These are phyloP conservation scores for Entophlyctis helioformis DNA, from an alignment of 192 early-diverging fungal species.

Conservation along the genomic window DNA sequence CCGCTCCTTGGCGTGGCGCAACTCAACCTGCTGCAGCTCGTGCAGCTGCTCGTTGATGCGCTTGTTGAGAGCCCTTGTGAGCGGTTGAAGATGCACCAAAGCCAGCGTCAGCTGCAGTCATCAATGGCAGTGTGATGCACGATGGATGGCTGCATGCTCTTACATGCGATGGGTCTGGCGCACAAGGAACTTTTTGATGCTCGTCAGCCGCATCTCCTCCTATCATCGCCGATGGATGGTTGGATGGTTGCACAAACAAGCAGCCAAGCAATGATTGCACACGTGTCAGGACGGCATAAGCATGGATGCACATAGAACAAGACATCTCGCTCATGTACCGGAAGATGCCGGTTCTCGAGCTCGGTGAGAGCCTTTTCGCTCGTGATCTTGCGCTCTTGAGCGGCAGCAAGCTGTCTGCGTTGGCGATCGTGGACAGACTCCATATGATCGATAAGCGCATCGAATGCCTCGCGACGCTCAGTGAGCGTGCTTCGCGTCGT, in stretches of 20 bases:
- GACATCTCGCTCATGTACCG: no score
- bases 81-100: background rate
- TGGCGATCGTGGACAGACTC: conserved; percentile 11
- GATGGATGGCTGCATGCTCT: background rate
- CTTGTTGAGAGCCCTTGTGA: conserved; percentile 10
- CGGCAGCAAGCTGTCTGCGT: background rate
- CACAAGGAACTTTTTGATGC: conserved; percentile 18
- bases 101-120: background rate
- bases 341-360: conserved; percentile 4
- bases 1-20: conserved; percentile 16
- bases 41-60: conserved; percentile 11
- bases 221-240: no score
- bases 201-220: conserved; percentile 4
- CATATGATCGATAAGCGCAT: conserved; percentile 3
- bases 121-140: background rate
- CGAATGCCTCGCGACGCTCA: conserved; percentile 3
- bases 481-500: background rate
- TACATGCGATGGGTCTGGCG: conserved; percentile 13
- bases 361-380: conserved; percentile 3
- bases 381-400: conserved; percentile 7
- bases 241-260: no score
- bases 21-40: conserved; percentile 19
- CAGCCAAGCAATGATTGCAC: no score
- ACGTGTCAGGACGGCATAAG: no score
- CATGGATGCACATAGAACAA: no score